A percentile compares a stretch with the other conserved stretches of the same genome.
These are phyloP conservation scores for Lasiodiplodia citricola DNA, from an alignment of 2,329 filamentous ascomycete genomes.

Conservation along the genomic window DNA sequence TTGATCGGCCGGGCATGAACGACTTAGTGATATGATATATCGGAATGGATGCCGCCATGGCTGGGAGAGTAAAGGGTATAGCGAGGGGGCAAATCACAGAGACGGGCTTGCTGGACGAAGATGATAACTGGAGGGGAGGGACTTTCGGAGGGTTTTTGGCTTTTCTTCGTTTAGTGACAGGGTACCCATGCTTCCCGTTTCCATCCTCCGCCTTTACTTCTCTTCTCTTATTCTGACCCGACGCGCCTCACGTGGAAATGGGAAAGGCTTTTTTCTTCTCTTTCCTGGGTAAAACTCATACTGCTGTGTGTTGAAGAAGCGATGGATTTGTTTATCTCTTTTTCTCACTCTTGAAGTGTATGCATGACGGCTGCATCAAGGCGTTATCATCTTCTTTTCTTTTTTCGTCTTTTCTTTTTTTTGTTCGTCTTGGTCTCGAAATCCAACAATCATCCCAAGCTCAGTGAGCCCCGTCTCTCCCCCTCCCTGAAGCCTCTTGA, in stretches of 20 bases:
- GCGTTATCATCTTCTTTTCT: background rate
- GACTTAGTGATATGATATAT: constrained; percentile 2
- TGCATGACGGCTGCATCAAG: constrained; percentile 24
- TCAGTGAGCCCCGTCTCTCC: background rate
- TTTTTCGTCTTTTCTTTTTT: background rate
- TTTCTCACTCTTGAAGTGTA: background rate
- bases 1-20: background rate
- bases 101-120: background rate
- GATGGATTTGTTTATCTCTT: background rate
- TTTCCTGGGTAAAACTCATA: background rate
- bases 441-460: background rate
- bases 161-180: background rate
- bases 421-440: background rate
- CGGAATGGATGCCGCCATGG: background rate
- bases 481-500: background rate
- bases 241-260: constrained; percentile 12
- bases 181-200: background rate
- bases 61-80: background rate
- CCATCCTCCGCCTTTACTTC: background rate
- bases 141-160: background rate
- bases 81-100: background rate
- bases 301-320: constrained; percentile 17
- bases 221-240: background rate
- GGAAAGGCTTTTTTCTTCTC: background rate
- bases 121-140: background rate